Conservation (phyloP, 2,329 filamentous ascomycete species). For the Neonectria ditissima region DNA sequence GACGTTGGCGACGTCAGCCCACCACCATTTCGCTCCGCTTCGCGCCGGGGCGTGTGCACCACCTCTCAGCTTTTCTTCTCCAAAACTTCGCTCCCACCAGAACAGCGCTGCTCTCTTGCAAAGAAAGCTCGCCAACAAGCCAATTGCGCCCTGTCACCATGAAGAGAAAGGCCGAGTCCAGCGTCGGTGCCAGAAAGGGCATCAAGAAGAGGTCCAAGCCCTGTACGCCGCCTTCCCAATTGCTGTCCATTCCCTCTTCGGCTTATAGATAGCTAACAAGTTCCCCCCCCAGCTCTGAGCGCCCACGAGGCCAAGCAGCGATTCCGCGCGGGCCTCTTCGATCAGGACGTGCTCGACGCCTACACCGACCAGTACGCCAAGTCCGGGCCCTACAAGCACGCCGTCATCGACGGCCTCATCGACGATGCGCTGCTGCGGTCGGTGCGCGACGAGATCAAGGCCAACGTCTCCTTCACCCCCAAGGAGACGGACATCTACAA, state of each 20-base stretch:
- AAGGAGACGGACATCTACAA: constrained; percentile 99
- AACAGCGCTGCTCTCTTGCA: constrained; percentile 19
- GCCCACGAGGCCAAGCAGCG: constrained; percentile 64
- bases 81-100: constrained; percentile 16
- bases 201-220: constrained; percentile 67
- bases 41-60: constrained; percentile 28
- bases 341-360: constrained; percentile 64
- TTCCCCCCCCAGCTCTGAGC: constrained; percentile 55
- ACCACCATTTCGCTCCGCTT: constrained; percentile 38
- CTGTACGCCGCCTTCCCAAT: constrained; percentile 50
- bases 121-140: constrained; percentile 18
- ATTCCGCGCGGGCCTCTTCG: constrained; percentile 76
- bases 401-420: constrained; percentile 86
- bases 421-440: constrained; percentile 83
- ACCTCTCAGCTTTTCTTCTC: constrained; percentile 29
- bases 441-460: constrained; percentile 89
- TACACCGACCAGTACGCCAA: constrained; percentile 73
- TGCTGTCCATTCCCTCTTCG: constrained; percentile 10
- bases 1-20: constrained; percentile 46
- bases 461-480: constrained; percentile 93
- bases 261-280: constrained; percentile 24
- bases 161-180: constrained; percentile 71
- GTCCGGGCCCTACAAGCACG: constrained; percentile 86
- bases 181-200: constrained; percentile 56
- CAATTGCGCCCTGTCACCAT: constrained; percentile 51